Percentiles rank a stretch among this genome's conserved stretches.
Evolutionary conservation across 768 basidiomycete genomes (phyloP).

Genomic region (Suillus hirtellus): DNA sequence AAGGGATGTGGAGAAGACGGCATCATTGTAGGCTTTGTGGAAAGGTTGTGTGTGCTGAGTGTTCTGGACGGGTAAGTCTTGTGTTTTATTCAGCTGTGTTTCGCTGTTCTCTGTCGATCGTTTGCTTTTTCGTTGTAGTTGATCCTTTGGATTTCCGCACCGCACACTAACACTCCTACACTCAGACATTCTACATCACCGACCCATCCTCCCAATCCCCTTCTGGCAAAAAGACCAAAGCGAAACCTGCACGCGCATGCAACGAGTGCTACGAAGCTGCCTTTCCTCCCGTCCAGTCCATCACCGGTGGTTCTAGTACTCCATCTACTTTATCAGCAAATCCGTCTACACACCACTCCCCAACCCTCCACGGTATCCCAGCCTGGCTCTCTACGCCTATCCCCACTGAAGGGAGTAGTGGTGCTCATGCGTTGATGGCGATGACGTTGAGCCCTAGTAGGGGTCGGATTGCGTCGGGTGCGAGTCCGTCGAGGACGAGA

Average conservation of each 20-base stretch:
- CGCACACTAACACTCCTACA: neutral
- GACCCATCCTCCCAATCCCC: conserved; percentile 37
- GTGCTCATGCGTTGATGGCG: conserved; percentile 40
- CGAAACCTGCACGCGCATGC: conserved; percentile 77
- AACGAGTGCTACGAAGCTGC: conserved; percentile 85
- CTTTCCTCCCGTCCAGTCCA: conserved; percentile 54
- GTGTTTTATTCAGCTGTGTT: neutral
- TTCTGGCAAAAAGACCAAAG: conserved; percentile 42
- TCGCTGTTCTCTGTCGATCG: neutral
- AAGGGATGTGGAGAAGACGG: conserved; percentile 51
- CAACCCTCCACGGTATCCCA: conserved; percentile 27
- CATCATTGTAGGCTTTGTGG: conserved; percentile 91
- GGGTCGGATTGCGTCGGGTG: conserved; percentile 1
- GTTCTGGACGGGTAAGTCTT: conserved; percentile 69
- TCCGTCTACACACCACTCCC: conserved; percentile 16
- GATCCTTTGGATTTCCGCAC: neutral
- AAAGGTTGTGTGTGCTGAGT: conserved; percentile 79
- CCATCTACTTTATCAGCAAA: conserved; percentile 11
- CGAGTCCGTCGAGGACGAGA: conserved; percentile 6
- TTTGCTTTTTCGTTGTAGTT: neutral
- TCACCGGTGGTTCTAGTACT: conserved; percentile 2
- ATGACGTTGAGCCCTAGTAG: conserved; percentile 30
- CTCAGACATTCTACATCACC: conserved; percentile 81
- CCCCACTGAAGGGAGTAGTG: conserved; percentile 16
- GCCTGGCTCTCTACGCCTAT: conserved; percentile 33